These are phyloP conservation scores for Skeletonema grethae DNA, from an alignment of 108 stramenopile genomes.

Conservation along the genomic window DNA sequence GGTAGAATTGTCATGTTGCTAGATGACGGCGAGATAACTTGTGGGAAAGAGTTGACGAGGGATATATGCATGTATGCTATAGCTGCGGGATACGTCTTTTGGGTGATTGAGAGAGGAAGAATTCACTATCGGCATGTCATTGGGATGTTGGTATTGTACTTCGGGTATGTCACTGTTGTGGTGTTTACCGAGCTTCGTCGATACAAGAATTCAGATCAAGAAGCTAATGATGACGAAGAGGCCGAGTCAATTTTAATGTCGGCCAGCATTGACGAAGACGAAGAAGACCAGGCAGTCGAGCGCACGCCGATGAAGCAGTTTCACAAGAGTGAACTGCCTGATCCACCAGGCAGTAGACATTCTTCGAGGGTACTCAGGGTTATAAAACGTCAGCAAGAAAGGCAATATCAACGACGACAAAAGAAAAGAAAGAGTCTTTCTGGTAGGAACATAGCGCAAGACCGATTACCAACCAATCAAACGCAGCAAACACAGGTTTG, in stretches of 20 bases:
- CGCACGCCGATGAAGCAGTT: background rate
- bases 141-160: conserved; percentile 33
- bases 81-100: conserved; percentile 27
- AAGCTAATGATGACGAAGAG: conserved; percentile 11
- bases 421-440: background rate
- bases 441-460: background rate
- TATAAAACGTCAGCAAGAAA: conserved; percentile 13
- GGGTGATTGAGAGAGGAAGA: conserved; percentile 13
- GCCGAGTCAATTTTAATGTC: background rate
- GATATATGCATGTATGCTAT: conserved; percentile 37
- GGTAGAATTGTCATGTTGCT: conserved; percentile 45
- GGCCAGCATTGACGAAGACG: conserved; percentile 24
- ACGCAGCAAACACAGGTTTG: background rate
- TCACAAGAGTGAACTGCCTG: background rate
- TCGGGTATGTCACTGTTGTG: conserved; percentile 34
- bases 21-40: conserved; percentile 9
- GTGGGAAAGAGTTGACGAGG: conserved; percentile 46
- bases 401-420: conserved; percentile 1
- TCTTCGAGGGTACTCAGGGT: conserved; percentile 29
- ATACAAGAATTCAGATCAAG: conserved; percentile 14
- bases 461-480: background rate
- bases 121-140: conserved; percentile 22
- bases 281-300: conserved; percentile 25
- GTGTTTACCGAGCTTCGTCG: conserved; percentile 34
- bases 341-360: conserved; percentile 24